Percentiles rank a stretch among this genome's conserved stretches.
phyloP scores from a whole-genome alignment of 2,329 filamentous ascomycete genomes.

The Paraphaeosphaeria sporulosa region DNA sequence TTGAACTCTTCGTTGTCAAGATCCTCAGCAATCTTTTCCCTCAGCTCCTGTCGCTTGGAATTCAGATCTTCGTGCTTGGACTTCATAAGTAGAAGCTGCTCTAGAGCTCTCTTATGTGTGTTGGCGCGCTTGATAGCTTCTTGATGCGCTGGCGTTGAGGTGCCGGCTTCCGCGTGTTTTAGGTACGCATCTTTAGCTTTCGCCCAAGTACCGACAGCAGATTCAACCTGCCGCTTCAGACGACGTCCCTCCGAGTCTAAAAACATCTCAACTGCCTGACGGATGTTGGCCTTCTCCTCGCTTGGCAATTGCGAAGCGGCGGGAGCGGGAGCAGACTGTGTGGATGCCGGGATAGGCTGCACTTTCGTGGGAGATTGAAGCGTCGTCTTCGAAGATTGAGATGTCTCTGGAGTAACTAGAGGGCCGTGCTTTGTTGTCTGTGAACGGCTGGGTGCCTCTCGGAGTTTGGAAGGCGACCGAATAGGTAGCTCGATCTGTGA shows the following conservation, averaged over 20 bases:
- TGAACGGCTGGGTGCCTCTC: slow-evolving; percentile 23
- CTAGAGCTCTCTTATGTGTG: slow-evolving; percentile 40
- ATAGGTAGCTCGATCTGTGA: slow-evolving; percentile 27
- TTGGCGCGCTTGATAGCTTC: slow-evolving; percentile 34
- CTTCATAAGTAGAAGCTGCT: slow-evolving; percentile 34
- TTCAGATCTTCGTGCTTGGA: slow-evolving; percentile 26
- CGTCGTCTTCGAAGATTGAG: slow-evolving; percentile 24
- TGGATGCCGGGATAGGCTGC: slow-evolving; percentile 13
- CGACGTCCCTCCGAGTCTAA: slow-evolving; percentile 31
- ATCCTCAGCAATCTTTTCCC: slow-evolving; percentile 40
- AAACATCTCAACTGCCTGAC: slow-evolving; percentile 32
- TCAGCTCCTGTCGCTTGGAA: slow-evolving; percentile 29
- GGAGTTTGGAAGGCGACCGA: slow-evolving; percentile 38
- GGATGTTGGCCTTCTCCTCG: slow-evolving; percentile 31
- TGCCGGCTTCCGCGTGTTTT: slow-evolving; percentile 34
- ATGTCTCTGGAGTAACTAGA: slow-evolving; percentile 28
- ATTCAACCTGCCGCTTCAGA: slow-evolving; percentile 34
- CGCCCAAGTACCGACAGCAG: slow-evolving; percentile 35
- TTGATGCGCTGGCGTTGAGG: slow-evolving; percentile 25
- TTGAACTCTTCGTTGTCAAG: slow-evolving; percentile 38
- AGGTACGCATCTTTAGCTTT: slow-evolving; percentile 35
- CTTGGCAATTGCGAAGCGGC: slow-evolving; percentile 38
- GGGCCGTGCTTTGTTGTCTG: slow-evolving; percentile 24
- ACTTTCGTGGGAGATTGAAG: slow-evolving; percentile 22
- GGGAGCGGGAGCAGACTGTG: slow-evolving; percentile 13